Percentiles rank a stretch among this genome's conserved stretches.
Evolutionary conservation across 768 basidiomycete genomes (phyloP).

Genomic region (Tylopilus cervinicoccineus): DNA sequence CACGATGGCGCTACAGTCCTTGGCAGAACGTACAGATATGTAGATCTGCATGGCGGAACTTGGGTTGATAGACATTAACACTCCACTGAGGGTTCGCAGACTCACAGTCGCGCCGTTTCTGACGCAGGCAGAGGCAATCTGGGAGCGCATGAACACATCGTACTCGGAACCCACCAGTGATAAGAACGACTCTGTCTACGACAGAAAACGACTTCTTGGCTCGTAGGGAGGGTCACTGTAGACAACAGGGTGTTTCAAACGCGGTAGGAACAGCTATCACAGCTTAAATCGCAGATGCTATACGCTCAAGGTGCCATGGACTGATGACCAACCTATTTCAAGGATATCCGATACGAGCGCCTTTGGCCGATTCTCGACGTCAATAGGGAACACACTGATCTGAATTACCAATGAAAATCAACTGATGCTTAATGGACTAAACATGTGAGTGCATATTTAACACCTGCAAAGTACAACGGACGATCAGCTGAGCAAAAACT

Average conservation of each 20-base stretch:
- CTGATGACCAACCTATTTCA: neutral
- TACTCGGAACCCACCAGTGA: constrained; percentile 59
- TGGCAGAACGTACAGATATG: constrained; percentile 54
- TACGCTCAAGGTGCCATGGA: neutral
- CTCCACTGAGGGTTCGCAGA: neutral
- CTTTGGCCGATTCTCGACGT: constrained; percentile 11
- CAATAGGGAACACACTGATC: constrained; percentile 5
- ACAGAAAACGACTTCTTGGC: constrained; percentile 45
- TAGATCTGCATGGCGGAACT: constrained; percentile 41
- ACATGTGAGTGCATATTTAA: constrained; percentile 15
- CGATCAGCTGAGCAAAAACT: constrained; percentile 9
- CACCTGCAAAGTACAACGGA: constrained; percentile 8
- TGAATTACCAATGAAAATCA: constrained; percentile 20
- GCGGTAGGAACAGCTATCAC: neutral
- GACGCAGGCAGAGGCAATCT: constrained; percentile 65
- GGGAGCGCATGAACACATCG: constrained; percentile 9
- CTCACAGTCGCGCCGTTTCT: constrained; percentile 55
- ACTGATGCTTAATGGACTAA: constrained; percentile 22
- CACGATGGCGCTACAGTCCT: constrained; percentile 41
- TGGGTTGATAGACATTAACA: constrained; percentile 6
- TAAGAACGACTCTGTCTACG: constrained; percentile 49
- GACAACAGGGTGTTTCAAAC: neutral
- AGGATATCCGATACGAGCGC: constrained; percentile 8
- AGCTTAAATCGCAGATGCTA: neutral
- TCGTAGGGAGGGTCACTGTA: constrained; percentile 37